phyloP scores from a whole-genome alignment of 2,329 filamentous ascomycete species.

The Trichophyton verrucosum region DNA sequence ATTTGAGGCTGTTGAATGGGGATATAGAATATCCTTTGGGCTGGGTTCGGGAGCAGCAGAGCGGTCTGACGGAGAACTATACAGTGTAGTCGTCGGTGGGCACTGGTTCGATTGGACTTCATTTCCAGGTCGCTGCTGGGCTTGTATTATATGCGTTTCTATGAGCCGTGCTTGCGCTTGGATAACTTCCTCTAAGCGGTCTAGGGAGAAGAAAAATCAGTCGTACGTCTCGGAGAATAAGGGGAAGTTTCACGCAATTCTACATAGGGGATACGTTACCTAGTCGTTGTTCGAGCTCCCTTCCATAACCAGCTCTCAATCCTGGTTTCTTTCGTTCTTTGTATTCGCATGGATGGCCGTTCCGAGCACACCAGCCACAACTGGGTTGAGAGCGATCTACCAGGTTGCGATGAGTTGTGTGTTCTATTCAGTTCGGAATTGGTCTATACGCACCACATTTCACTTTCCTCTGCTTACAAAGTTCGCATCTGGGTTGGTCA shows the following conservation, averaged over 20 bases:
- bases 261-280: constrained; percentile 18
- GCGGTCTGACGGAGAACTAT: constrained; percentile 39
- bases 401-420: background rate
- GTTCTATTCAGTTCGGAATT: background rate
- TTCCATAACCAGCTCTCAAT: constrained; percentile 53
- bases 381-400: constrained; percentile 43
- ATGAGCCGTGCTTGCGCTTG: constrained; percentile 55
- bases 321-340: constrained; percentile 60
- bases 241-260: background rate
- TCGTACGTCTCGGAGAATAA: background rate
- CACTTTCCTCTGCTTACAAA: constrained; percentile 24
- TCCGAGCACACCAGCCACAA: constrained; percentile 61
- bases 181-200: constrained; percentile 55
- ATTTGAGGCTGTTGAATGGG: constrained; percentile 44
- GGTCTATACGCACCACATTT: constrained; percentile 20
- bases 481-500: constrained; percentile 18
- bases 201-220: constrained; percentile 20
- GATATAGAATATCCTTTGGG: constrained; percentile 48
- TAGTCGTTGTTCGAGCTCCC: constrained; percentile 59
- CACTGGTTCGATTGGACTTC: background rate
- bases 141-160: constrained; percentile 40
- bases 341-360: constrained; percentile 55
- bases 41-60: constrained; percentile 43
- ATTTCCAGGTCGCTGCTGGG: background rate
- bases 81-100: constrained; percentile 16